Evolutionary conservation across 208 protist genomes (phyloP).

Genomic region (Crithidia fasciculata): DNA sequence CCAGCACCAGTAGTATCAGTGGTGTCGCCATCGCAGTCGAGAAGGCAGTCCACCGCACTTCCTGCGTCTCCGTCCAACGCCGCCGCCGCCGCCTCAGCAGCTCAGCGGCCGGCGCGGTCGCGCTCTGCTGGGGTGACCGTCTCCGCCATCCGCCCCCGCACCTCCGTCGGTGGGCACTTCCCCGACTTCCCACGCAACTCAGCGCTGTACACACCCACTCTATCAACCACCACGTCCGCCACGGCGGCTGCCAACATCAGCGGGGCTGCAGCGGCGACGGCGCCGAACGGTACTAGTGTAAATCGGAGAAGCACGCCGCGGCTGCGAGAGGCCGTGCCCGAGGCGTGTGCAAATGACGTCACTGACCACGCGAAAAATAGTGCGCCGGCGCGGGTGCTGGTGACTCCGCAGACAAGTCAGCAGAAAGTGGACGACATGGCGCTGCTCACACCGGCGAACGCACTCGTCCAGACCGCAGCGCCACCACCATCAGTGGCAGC

Average conservation of each 20-base stretch:
- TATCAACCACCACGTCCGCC: background rate
- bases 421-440: constrained; percentile 20
- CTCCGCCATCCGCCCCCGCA: constrained; percentile 9
- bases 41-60: no score
- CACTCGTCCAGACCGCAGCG: background rate
- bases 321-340: background rate
- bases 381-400: background rate
- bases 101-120: background rate
- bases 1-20: no score
- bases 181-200: background rate
- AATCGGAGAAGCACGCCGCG: background rate
- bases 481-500: background rate
- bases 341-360: background rate
- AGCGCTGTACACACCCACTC: constrained; percentile 3
- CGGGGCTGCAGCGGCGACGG: no score
- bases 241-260: background rate
- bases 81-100: background rate
- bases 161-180: constrained; percentile 7
- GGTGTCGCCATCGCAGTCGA: no score
- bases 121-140: background rate
- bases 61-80: no score
- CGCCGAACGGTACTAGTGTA: no score
- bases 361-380: background rate
- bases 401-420: background rate
- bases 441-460: background rate